Conservation (phyloP, 2,329 filamentous ascomycete species). For the Neonectria magnoliae region DNA sequence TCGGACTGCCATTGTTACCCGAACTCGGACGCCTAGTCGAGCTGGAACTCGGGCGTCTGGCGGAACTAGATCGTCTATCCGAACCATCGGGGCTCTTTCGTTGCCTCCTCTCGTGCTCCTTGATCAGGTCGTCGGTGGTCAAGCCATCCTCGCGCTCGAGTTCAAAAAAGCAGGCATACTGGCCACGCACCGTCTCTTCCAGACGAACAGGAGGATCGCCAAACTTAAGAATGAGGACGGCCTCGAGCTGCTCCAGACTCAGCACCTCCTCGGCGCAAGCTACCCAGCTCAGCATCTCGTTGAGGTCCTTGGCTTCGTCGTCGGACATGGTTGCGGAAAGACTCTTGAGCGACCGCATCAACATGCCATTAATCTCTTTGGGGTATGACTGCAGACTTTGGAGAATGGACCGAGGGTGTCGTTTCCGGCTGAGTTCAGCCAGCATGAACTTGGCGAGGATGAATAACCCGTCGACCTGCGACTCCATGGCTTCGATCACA, state of each 20-base stretch:
- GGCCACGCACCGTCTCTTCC: slow-evolving; percentile 55
- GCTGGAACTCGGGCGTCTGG: slow-evolving; percentile 33
- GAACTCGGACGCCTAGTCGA: slow-evolving; percentile 35
- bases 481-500: slow-evolving; percentile 52
- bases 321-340: slow-evolving; percentile 52
- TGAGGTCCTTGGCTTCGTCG: slow-evolving; percentile 54
- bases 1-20: slow-evolving; percentile 31
- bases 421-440: slow-evolving; percentile 57
- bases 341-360: slow-evolving; percentile 53
- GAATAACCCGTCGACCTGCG: slow-evolving; percentile 58
- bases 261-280: slow-evolving; percentile 56
- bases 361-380: slow-evolving; percentile 55
- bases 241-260: slow-evolving; percentile 56
- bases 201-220: slow-evolving; percentile 53
- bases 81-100: slow-evolving; percentile 33
- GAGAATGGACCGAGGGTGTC: slow-evolving; percentile 56
- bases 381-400: slow-evolving; percentile 57
- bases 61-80: slow-evolving; percentile 35
- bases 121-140: slow-evolving; percentile 54
- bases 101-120: slow-evolving; percentile 48
- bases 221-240: slow-evolving; percentile 54
- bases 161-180: slow-evolving; percentile 59
- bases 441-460: slow-evolving; percentile 62
- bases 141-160: slow-evolving; percentile 56
- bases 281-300: slow-evolving; percentile 58